phyloP scores from a whole-genome alignment of 176 grass and related monocot genomes.

The Juncus effusus region DNA sequence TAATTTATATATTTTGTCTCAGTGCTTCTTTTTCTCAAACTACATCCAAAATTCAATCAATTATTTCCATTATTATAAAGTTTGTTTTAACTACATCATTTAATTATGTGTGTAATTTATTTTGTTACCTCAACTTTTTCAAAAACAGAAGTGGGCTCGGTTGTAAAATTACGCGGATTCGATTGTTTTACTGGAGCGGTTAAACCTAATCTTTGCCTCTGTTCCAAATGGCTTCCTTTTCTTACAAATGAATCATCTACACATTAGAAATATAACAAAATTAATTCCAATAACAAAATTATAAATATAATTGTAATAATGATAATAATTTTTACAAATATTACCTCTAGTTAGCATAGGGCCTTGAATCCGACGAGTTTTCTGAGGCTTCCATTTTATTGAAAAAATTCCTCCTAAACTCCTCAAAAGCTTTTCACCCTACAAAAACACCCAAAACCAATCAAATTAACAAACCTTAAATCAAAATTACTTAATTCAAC shows the following conservation, averaged over 20 bases:
- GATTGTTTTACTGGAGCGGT: conserved; percentile 31
- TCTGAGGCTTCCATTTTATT: conserved; percentile 79
- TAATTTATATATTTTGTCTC: neutral
- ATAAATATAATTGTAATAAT: neutral
- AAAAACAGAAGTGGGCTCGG: conserved; percentile 46
- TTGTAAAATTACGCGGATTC: conserved; percentile 33
- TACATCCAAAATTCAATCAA: too few species aligned
- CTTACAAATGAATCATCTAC: conserved; percentile 77
- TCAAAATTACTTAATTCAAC: neutral
- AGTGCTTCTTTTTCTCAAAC: conserved; percentile 88
- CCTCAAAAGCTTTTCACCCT: conserved; percentile 83
- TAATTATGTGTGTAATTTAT: neutral
- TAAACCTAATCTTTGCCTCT: conserved; percentile 69
- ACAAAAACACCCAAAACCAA: conserved; percentile 15
- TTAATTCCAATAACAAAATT: conserved; percentile 12
- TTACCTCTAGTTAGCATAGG: conserved; percentile 74
- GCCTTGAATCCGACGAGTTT: conserved; percentile 52
- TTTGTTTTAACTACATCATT: too few species aligned
- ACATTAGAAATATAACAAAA: conserved; percentile 4
- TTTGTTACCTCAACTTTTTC: conserved; percentile 72
- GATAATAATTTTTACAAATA: neutral
- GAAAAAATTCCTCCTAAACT: conserved; percentile 92
- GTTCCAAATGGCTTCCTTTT: conserved; percentile 68
- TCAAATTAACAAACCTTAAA: neutral
- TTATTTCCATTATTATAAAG: too few species aligned